A percentile compares a stretch with the other conserved stretches of the same genome.
These are phyloP conservation scores for Candida koratica DNA, from an alignment of 805 yeast species.

Conservation along the genomic window DNA sequence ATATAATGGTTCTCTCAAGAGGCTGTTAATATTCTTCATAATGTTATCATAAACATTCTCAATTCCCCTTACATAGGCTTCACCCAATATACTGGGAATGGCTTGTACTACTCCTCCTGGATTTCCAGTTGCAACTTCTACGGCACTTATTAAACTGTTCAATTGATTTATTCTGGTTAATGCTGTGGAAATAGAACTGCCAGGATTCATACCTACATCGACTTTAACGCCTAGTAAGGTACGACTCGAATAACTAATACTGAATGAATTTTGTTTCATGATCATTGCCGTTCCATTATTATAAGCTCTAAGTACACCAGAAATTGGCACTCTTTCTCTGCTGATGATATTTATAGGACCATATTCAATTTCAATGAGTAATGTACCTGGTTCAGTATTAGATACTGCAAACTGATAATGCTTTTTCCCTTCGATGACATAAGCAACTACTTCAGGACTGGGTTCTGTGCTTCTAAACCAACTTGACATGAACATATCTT, in stretches of 20 bases:
- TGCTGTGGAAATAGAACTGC: neutral
- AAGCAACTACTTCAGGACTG: constrained; percentile 3
- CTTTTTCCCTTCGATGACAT: constrained; percentile 2
- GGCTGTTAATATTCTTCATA: neutral
- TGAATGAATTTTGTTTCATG: constrained; percentile 9
- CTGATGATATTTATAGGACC: neutral
- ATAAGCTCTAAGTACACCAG: constrained; percentile 1
- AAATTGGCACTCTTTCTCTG: constrained; percentile 6
- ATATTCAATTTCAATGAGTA: constrained; percentile 6
- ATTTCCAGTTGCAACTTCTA: constrained; percentile 1
- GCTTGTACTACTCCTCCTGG: constrained; percentile 1
- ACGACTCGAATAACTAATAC: constrained; percentile 2
- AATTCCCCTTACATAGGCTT: neutral
- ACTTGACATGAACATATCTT: constrained; percentile 2
- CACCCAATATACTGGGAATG: neutral
- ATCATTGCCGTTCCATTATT: constrained; percentile 6
- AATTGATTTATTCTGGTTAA: constrained; percentile 1
- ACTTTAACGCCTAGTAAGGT: constrained; percentile 1
- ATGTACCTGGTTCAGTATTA: neutral
- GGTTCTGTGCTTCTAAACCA: constrained; percentile 6
- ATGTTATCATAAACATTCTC: neutral
- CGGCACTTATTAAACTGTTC: neutral
- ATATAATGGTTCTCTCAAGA: neutral
- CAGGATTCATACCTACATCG: neutral
- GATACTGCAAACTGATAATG: constrained; percentile 8